Evolutionary conservation across 139 green algal genomes (phyloP), one percentile per base, ranked within the genome.

Genomic region (Diplosphaera chodatii): DNA sequence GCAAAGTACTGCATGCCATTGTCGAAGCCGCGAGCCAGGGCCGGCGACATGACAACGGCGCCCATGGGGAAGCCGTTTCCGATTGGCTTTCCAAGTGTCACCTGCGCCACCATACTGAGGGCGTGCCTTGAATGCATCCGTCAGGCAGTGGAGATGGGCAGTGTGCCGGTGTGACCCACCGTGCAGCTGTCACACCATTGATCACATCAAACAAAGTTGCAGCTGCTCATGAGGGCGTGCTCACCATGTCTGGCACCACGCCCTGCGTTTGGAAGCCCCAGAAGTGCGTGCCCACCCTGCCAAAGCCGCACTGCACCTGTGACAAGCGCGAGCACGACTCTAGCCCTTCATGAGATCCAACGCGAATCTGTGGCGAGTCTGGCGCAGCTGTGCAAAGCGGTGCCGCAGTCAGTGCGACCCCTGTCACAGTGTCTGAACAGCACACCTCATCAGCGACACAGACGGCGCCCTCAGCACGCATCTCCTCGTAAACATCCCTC

Each of bases 1-100:
- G 87, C 89, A 77, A 91, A 91, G 82, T 91, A 91, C 77, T 89
- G 81, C 83, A 90, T 89, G 63, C 86, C 86, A 29, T 69, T 68
- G 40, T 40, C 41, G 68, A 92, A 92, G 16, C 55, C 63, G 0
- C 66, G 30, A 0, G 87, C 87, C 8, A 89, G 32, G 22, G 40
- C n/a, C 20, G 33, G 40, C 41, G 29, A 86, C 22, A 73, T 81
- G 4, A 87, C 81, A 32, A 92, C 66, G 1, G 79, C 84, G 16
- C 78, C 82, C 69, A 94, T 68, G 0, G 89, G 89, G 76, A 89
- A 91, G 29, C 89, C 89, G 67, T 94, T 94, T 55, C 77, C 88
- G 4, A 91, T 91, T 0, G 79, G 77, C 66, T 94, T 91, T 40
- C 86, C 87, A 32, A 91, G 78, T 1, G 81, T 87, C 13, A n/a